Base-by-base conservation (phyloP, 2,329 filamentous ascomycete genomes). In the Neonectria coccinea region DNA sequence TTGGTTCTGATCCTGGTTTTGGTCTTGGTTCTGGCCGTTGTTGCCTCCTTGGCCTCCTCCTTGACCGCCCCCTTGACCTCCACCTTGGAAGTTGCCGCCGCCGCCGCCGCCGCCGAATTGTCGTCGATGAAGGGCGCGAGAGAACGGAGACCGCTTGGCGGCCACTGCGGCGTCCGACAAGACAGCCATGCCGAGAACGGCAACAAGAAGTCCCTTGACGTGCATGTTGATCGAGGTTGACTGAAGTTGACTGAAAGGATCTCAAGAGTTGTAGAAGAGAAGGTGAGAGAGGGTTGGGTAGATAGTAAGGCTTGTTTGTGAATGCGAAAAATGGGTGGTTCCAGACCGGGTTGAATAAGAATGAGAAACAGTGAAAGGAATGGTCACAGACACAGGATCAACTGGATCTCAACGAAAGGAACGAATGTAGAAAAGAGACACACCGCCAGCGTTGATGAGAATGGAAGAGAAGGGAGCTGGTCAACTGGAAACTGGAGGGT, bases 401-500 rank as follows among this genome's bases (percentile, higher is more conserved):
- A 71, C 67, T 65, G 59, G 59, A 68, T 69, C 67, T 72, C 62
- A 66, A 59, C 64, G 76, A 78, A 78, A 79, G 75, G 80, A 83
- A 82, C 79, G 82, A 84, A 84, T 81, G 82, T 81, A 81, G 82
- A 70, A 66, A 65, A 45, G 66, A 83, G 75, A 79, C 76, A 83
- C 79, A 84, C 80, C 81, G 83, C 80, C 82, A 83, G 80, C 82
- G 78, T 79, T 79, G 76, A 77, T 76, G 73, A 79, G 77, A 75
- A 74, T 69, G 79, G 73, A 77, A 76, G 78, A 79, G 77, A 77
- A 75, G 74, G 73, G 72, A 79, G 77, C 56, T 64, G 67, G 57
- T 60, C 56, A 56, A 77, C 75, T 76, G 76, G 66, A 62, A 68
- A 72, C 64, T 42, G 72, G 68, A 73, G 70, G 71, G 71, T 58